Conservation (phyloP, 495 filamentous ascomycete species). For the Cladorrhinum samala region DNA sequence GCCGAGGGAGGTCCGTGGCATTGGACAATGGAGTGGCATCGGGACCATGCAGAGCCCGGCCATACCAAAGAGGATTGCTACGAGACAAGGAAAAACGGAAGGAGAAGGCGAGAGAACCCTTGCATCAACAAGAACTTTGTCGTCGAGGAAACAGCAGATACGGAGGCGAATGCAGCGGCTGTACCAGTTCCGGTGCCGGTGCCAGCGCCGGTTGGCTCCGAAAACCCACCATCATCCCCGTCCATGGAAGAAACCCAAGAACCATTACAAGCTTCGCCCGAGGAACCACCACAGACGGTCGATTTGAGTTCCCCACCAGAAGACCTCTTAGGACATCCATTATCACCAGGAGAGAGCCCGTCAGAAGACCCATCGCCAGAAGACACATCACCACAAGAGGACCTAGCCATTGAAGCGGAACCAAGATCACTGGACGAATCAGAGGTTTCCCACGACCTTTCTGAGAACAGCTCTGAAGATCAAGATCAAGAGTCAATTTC, state of each 20-base stretch:
- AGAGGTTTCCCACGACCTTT: no score
- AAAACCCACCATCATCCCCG: not conserved
- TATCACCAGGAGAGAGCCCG: no score
- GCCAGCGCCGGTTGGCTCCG: not conserved
- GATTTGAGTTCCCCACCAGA: no score
- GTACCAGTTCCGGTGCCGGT: not conserved
- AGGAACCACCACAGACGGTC: no score
- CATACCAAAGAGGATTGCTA: conserved; percentile 17
- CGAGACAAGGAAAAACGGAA: conserved; percentile 8
- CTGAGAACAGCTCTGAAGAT: no score
- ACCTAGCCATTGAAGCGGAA: no score
- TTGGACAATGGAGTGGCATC: conserved; percentile 17
- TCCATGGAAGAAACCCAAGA: not conserved
- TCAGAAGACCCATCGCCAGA: no score
- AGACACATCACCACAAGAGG: no score
- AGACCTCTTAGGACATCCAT: no score
- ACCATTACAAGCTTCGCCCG: not conserved
- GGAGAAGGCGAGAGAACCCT: conserved; percentile 14
- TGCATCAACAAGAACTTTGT: conserved; percentile 14
- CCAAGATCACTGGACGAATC: no score
- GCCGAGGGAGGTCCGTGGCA: conserved; percentile 19
- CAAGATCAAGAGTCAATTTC: no score
- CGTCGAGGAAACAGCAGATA: not conserved
- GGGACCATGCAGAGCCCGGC: conserved; percentile 4
- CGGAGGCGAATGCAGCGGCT: not conserved